phyloP scores from a whole-genome alignment of 1,284 basidiomycete species.

The Ceratobasidium sp. region DNA sequence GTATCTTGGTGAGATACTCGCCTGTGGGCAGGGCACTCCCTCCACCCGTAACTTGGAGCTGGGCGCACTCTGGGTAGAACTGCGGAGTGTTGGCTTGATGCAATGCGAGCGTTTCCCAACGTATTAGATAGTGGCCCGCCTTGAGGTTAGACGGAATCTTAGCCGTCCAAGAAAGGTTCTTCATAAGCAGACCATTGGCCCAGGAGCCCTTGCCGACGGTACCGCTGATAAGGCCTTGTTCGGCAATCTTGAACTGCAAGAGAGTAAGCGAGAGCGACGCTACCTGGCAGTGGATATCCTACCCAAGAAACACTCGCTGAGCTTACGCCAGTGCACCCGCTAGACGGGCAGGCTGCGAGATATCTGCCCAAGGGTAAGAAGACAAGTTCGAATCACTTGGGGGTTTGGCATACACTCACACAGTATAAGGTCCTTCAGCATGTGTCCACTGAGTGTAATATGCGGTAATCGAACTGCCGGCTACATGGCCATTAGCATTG shows the following conservation, averaged over 20 bases:
- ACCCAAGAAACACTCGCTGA: conserved; percentile 40
- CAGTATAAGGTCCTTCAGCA: conserved; percentile 39
- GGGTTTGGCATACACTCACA: background rate
- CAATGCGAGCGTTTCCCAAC: conserved; percentile 36
- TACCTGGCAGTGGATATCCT: conserved; percentile 33
- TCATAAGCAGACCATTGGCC: conserved; percentile 41
- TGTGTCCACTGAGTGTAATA: conserved; percentile 41
- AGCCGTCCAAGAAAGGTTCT: conserved; percentile 39
- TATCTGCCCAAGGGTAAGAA: conserved; percentile 34
- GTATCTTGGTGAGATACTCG: conserved; percentile 50
- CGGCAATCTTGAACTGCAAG: conserved; percentile 35
- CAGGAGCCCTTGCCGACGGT: conserved; percentile 40
- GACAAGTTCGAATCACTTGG: background rate
- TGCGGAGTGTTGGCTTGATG: conserved; percentile 44
- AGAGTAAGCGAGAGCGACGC: background rate
- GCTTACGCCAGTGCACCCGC: conserved; percentile 43
- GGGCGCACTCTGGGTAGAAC: conserved; percentile 44
- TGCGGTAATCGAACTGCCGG: conserved; percentile 35
- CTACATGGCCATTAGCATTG: background rate
- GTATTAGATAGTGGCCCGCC: conserved; percentile 37
- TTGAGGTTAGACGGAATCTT: conserved; percentile 39
- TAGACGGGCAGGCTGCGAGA: conserved; percentile 37
- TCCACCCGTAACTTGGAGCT: conserved; percentile 42
- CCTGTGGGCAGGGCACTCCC: conserved; percentile 39
- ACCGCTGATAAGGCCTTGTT: conserved; percentile 41